These are phyloP conservation scores for Cystofilobasidium bisporidii DNA, from an alignment of 768 basidiomycete species.

Conservation along the genomic window DNA sequence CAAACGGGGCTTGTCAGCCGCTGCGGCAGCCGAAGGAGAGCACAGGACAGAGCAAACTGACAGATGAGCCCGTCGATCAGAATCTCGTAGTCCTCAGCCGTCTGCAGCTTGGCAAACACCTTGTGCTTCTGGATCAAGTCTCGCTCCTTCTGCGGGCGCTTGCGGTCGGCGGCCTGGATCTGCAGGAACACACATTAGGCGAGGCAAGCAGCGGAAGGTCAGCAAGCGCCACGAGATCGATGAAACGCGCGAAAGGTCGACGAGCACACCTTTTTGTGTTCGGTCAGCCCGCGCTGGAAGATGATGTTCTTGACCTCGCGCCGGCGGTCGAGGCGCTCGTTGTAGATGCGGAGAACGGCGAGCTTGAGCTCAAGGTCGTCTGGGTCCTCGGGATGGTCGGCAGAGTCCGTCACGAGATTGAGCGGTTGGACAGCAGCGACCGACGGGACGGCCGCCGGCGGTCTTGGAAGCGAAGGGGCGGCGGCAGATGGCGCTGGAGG, in stretches of 20 bases:
- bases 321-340: constrained; percentile 74
- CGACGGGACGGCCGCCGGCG: not conserved
- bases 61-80: constrained; percentile 83
- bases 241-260: not conserved
- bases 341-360: constrained; percentile 80
- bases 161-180: constrained; percentile 88
- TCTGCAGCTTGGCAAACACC: constrained; percentile 82
- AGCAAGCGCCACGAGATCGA: not conserved
- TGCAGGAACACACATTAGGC: constrained; percentile 38
- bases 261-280: constrained; percentile 76
- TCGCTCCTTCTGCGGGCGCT: constrained; percentile 77
- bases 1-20: not conserved
- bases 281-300: constrained; percentile 79
- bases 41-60: constrained; percentile 44
- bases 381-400: constrained; percentile 51
- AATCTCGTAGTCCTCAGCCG: constrained; percentile 78
- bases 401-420: constrained; percentile 21
- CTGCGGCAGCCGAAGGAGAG: not conserved
- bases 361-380: constrained; percentile 82
- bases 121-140: constrained; percentile 81
- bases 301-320: constrained; percentile 76
- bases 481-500: not conserved
- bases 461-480: not conserved
- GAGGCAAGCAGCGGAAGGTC: not conserved
- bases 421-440: not conserved